A percentile compares a stretch with the other conserved stretches of the same genome.
phyloP scores from a whole-genome alignment of 2,329 filamentous ascomycete genomes.

The Penicillium vulpinum region DNA sequence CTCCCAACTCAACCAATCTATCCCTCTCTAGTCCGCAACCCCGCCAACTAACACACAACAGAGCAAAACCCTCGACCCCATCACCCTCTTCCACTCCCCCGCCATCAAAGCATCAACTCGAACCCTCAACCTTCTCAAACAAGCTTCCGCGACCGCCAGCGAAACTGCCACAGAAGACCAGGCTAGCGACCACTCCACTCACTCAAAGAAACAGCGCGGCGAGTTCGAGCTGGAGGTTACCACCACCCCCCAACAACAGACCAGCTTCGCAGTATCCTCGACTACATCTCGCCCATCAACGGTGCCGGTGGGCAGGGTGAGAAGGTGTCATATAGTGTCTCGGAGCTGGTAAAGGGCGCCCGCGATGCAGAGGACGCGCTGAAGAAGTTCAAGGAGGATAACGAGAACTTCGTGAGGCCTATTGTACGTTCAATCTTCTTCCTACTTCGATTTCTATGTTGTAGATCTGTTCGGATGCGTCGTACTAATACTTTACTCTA shows the following conservation, averaged over 20 bases:
- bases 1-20: not conserved
- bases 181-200: constrained; percentile 63
- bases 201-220: constrained; percentile 60
- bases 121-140: constrained; percentile 75
- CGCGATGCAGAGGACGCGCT: constrained; percentile 73
- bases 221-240: constrained; percentile 87
- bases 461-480: not conserved
- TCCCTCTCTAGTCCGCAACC: not conserved
- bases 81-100: constrained; percentile 94
- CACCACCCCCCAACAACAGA: constrained; percentile 77
- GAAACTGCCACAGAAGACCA: constrained; percentile 72
- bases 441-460: not conserved
- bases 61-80: constrained; percentile 81
- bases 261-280: constrained; percentile 79
- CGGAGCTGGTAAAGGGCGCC: constrained; percentile 73
- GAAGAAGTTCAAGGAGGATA: constrained; percentile 71
- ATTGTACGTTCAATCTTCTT: constrained; percentile 59
- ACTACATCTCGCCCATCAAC: constrained; percentile 60
- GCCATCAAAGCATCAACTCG: constrained; percentile 69
- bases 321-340: constrained; percentile 62
- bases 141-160: constrained; percentile 69
- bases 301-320: constrained; percentile 56
- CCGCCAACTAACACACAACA: constrained; percentile 36
- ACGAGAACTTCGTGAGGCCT: constrained; percentile 68
- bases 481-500: constrained; percentile 24